Evolutionary conservation across 441 rosid genomes (phyloP).

Genomic region (Adansonia gregorii): DNA sequence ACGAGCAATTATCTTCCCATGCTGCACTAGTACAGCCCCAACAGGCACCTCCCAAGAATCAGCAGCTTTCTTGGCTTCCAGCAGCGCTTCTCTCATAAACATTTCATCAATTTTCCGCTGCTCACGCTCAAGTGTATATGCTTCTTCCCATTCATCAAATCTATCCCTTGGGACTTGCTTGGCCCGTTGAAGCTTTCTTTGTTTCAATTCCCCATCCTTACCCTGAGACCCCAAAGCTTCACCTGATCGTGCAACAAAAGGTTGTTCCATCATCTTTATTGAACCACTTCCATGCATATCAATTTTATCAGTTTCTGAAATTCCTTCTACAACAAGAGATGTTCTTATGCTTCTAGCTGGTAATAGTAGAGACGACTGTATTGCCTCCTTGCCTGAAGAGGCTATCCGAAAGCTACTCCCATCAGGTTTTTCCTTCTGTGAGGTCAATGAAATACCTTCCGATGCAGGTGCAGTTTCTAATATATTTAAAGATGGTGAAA

Average conservation of each 20-base stretch:
- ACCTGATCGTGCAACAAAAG: conserved; percentile 39
- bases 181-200: conserved; percentile 69
- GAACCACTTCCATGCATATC: conserved; percentile 44
- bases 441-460: conserved; percentile 45
- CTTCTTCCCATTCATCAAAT: conserved; percentile 99
- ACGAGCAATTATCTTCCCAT: conserved; percentile 89
- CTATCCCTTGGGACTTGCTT: conserved; percentile 73
- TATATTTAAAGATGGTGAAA: conserved; percentile 39
- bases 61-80: conserved; percentile 95
- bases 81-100: conserved; percentile 92
- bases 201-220: conserved; percentile 52
- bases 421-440: conserved; percentile 47
- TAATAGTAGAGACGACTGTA: conserved; percentile 40
- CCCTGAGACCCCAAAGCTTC: conserved; percentile 45
- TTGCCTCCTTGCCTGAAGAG: conserved; percentile 42
- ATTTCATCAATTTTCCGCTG: conserved; percentile 77
- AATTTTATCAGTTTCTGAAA: conserved; percentile 42
- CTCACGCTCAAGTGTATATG: conserved; percentile 67
- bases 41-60: conserved; percentile 99
- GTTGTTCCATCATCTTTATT: conserved; percentile 43
- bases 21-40: conserved; percentile 92
- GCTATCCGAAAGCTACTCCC: conserved; percentile 41
- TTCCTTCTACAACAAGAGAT: conserved; percentile 46
- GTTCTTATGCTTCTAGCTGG: conserved; percentile 46
- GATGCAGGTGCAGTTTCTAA: conserved; percentile 50